phyloP scores from a whole-genome alignment of 768 basidiomycete genomes.

The Calocybe indica region DNA sequence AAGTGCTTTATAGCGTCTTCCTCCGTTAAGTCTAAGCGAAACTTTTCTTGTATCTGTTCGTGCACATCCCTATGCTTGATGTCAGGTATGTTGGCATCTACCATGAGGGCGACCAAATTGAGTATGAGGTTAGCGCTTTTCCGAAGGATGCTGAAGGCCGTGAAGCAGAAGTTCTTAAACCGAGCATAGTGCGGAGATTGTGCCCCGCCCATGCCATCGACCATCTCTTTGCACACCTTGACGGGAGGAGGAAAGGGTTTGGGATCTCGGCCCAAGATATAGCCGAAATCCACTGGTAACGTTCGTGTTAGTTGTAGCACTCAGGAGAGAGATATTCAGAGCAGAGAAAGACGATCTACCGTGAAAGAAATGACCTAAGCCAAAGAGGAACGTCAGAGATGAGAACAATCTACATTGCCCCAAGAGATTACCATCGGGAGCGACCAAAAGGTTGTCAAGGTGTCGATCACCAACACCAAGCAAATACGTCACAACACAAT shows the following conservation, averaged over 20 bases:
- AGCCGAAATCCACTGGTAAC: constrained; percentile 88
- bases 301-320: constrained; percentile 2
- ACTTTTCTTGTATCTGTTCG: constrained; percentile 94
- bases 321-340: constrained; percentile 4
- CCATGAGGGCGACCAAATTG: constrained; percentile 95
- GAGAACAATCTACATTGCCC: constrained; percentile 1
- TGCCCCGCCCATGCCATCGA: constrained; percentile 98
- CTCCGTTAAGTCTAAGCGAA: constrained; percentile 88
- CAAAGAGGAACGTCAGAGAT: background rate
- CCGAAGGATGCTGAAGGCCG: constrained; percentile 93
- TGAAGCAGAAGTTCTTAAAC: constrained; percentile 96
- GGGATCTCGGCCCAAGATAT: constrained; percentile 95
- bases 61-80: constrained; percentile 89
- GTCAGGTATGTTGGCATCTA: constrained; percentile 95
- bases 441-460: constrained; percentile 87
- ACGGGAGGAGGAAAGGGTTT: constrained; percentile 98
- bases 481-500: constrained; percentile 95
- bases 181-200: constrained; percentile 92
- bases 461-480: constrained; percentile 97
- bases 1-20: constrained; percentile 98
- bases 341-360: constrained; percentile 36
- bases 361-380: constrained; percentile 89
- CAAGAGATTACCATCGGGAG: constrained; percentile 70
- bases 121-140: constrained; percentile 97
- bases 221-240: constrained; percentile 99